Percentiles rank a stretch among this genome's conserved stretches.
Conservation (phyloP, 345 rosid genomes). For the Bretschneidera sinensis region DNA sequence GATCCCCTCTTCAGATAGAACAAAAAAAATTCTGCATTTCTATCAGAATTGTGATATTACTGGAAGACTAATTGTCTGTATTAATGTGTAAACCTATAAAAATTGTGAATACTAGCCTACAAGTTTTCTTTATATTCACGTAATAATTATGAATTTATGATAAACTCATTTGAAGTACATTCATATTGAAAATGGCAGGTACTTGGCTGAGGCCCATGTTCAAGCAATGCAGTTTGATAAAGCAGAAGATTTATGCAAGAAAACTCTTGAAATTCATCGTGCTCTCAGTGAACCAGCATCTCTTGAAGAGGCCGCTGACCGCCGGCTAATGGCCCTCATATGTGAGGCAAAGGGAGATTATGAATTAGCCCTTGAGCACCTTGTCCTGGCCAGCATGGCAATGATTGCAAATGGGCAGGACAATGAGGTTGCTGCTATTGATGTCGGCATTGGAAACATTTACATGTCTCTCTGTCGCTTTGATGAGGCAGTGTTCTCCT, state of each 20-base stretch:
- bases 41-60: too few relatives aligned
- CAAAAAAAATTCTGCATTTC: too few relatives aligned
- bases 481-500: constrained; percentile 94
- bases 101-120: too few relatives aligned
- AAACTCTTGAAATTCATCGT: constrained; percentile 89
- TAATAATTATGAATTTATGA: neutral
- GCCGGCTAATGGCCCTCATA: constrained; percentile 86
- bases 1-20: neutral
- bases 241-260: constrained; percentile 93
- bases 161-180: neutral
- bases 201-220: constrained; percentile 95
- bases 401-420: constrained; percentile 96
- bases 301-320: constrained; percentile 94
- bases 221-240: constrained; percentile 98
- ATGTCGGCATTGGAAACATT: constrained; percentile 90
- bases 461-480: constrained; percentile 88
- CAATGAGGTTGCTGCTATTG: constrained; percentile 90
- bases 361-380: constrained; percentile 89
- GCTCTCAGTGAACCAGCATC: constrained; percentile 98
- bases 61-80: too few relatives aligned
- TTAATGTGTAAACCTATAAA: too few relatives aligned
- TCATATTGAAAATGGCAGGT: constrained; percentile 42
- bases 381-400: constrained; percentile 98
- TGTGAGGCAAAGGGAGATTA: constrained; percentile 96
- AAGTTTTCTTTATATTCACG: neutral